phyloP scores from a whole-genome alignment of 345 rosid genomes.

The Brassica napus region DNA sequence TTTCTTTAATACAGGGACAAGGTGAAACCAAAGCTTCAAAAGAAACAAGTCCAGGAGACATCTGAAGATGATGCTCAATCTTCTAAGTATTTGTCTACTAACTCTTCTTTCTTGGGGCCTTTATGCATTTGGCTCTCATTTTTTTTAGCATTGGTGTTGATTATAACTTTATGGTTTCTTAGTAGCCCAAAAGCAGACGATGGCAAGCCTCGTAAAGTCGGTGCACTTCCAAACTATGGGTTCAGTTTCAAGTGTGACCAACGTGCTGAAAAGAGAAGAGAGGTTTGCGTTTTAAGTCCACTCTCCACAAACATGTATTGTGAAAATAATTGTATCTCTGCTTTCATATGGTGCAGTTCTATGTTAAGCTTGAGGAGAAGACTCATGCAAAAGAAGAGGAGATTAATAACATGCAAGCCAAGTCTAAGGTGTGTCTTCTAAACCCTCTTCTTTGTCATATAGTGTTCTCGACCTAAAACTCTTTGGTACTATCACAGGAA shows the following conservation, averaged over 20 bases:
- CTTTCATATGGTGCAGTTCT: constrained; percentile 60
- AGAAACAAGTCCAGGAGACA: constrained; percentile 51
- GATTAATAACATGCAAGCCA: constrained; percentile 76
- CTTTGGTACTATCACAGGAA: constrained; percentile 55
- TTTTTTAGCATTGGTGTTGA: not conserved
- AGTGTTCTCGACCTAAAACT: not conserved
- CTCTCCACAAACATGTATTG: not conserved
- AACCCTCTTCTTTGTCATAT: constrained; percentile 1
- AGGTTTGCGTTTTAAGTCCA: constrained; percentile 55
- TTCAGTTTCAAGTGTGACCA: constrained; percentile 96
- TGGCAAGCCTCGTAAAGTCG: constrained; percentile 62
- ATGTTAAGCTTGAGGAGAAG: constrained; percentile 96
- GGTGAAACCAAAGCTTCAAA: constrained; percentile 56
- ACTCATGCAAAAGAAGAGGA: constrained; percentile 95
- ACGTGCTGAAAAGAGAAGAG: constrained; percentile 97
- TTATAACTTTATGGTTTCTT: constrained; percentile 44
- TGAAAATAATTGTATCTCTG: constrained; percentile 2
- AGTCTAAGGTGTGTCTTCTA: constrained; percentile 70
- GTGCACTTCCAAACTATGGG: constrained; percentile 92
- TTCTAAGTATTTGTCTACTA: constrained; percentile 64
- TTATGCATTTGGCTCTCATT: constrained; percentile 14
- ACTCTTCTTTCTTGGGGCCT: constrained; percentile 18
- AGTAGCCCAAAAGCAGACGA: constrained; percentile 70
- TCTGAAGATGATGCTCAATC: constrained; percentile 66
- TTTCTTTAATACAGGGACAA: constrained; percentile 58